Conservation (phyloP, 2,329 filamentous ascomycete genomes). For the Cladosporium sphaerospermum region DNA sequence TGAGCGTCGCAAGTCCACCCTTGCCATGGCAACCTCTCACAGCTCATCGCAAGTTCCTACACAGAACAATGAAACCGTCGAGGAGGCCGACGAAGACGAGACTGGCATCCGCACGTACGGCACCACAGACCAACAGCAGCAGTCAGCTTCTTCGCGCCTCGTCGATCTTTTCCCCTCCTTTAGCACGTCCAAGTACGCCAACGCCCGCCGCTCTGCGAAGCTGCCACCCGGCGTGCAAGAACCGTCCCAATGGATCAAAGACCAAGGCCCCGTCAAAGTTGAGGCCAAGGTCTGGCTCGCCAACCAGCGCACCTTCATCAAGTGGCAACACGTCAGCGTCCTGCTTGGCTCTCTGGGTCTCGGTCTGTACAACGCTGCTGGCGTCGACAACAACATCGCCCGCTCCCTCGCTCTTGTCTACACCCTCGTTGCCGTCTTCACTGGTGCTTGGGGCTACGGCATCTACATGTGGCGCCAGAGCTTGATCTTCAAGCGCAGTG, state of each 20-base stretch:
- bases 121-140: slow-evolving; percentile 33
- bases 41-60: slow-evolving; percentile 15
- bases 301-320: slow-evolving; percentile 96
- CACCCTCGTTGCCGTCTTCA: slow-evolving; percentile 72
- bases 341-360: slow-evolving; percentile 78
- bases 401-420: slow-evolving; percentile 76
- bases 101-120: slow-evolving; percentile 37
- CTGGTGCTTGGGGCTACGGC: slow-evolving; percentile 78
- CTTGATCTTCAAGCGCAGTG: slow-evolving; percentile 80
- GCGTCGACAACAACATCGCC: slow-evolving; percentile 65
- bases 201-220: slow-evolving; percentile 43
- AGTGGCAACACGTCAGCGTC: slow-evolving; percentile 94
- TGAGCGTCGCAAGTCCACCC: slow-evolving; percentile 15
- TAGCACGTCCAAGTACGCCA: slow-evolving; percentile 71
- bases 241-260: slow-evolving; percentile 86
- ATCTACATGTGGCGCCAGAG: slow-evolving; percentile 69
- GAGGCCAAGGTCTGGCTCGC: slow-evolving; percentile 98
- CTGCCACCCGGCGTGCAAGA: slow-evolving; percentile 85
- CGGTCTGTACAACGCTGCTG: slow-evolving; percentile 82
- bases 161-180: slow-evolving; percentile 75
- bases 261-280: slow-evolving; percentile 82
- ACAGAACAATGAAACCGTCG: slow-evolving; percentile 32
- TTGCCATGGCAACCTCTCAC: slow-evolving; percentile 7
- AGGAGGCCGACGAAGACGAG: slow-evolving; percentile 45
- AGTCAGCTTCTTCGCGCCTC: slow-evolving; percentile 37